Evolutionary conservation across 192 early-diverging fungal genomes (phyloP).

Genomic region (Glomus cerebriforme): DNA sequence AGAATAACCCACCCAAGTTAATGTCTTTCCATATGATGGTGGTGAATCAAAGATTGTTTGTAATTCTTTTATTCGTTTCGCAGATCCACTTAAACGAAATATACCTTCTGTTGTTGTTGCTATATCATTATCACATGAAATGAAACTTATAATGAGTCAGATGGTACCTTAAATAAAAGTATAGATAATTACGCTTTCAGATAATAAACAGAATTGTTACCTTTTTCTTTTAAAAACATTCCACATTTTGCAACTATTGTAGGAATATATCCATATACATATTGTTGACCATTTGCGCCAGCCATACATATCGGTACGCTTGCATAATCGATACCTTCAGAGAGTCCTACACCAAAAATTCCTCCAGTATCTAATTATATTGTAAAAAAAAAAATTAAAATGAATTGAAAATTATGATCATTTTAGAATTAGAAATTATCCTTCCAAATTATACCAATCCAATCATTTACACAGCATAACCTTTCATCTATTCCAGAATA

Average conservation of each 20-base stretch:
- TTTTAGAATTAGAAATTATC: not conserved
- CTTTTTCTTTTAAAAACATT: slow-evolving; percentile 44
- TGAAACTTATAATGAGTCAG: not conserved
- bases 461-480: not conserved
- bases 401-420: not conserved
- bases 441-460: not conserved
- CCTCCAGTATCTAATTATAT: slow-evolving; percentile 20
- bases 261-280: slow-evolving; percentile 45
- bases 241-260: slow-evolving; percentile 50
- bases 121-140: slow-evolving; percentile 26
- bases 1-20: slow-evolving; percentile 68
- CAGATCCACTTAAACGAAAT: slow-evolving; percentile 74
- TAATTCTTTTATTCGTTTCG: slow-evolving; percentile 69
- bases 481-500: not conserved
- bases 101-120: slow-evolving; percentile 66
- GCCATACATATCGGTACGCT: slow-evolving; percentile 42
- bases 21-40: slow-evolving; percentile 61
- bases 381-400: not conserved
- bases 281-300: slow-evolving; percentile 21
- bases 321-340: slow-evolving; percentile 46
- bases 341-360: slow-evolving; percentile 43
- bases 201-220: slow-evolving; percentile 23
- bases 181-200: too few relatives aligned
- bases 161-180: not conserved
- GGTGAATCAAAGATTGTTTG: slow-evolving; percentile 68